Percentiles rank a stretch among this genome's conserved stretches.
These are phyloP conservation scores for Hibiscus trionum DNA, from an alignment of 345 rosid species.

Conservation along the genomic window DNA sequence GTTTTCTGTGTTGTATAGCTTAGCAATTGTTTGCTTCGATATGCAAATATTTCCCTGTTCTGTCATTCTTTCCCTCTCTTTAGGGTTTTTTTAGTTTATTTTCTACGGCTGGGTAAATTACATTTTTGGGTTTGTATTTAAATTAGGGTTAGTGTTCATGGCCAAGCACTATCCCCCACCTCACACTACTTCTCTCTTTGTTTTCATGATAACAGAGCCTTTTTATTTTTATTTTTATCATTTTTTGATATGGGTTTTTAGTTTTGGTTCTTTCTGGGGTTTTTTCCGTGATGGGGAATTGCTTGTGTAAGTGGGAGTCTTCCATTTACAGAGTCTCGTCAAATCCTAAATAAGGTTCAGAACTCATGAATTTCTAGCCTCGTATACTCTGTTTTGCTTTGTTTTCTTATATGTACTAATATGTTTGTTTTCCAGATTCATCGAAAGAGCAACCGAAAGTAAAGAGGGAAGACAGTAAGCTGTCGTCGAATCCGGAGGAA, in stretches of 20 bases:
- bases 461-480: too few relatives aligned
- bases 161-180: too few relatives aligned
- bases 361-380: not conserved
- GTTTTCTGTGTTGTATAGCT: conserved; percentile 3
- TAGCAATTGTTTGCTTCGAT: not conserved
- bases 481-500: too few relatives aligned
- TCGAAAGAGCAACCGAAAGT: too few relatives aligned
- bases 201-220: too few relatives aligned
- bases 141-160: not conserved
- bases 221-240: too few relatives aligned
- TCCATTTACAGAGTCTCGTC: conserved; percentile 73
- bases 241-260: not conserved
- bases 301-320: conserved; percentile 66
- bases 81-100: not conserved
- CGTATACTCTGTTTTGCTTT: not conserved
- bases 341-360: conserved; percentile 79
- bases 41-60: not conserved
- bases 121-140: not conserved
- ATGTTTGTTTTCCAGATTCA: not conserved
- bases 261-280: conserved; percentile 3
- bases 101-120: not conserved
- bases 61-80: not conserved
- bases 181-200: too few relatives aligned
- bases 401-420: not conserved
- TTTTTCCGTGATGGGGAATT: conserved; percentile 67